Evolutionary conservation across 2,329 filamentous ascomycete species (phyloP).

Genomic region (Arthroderma uncinatum): DNA sequence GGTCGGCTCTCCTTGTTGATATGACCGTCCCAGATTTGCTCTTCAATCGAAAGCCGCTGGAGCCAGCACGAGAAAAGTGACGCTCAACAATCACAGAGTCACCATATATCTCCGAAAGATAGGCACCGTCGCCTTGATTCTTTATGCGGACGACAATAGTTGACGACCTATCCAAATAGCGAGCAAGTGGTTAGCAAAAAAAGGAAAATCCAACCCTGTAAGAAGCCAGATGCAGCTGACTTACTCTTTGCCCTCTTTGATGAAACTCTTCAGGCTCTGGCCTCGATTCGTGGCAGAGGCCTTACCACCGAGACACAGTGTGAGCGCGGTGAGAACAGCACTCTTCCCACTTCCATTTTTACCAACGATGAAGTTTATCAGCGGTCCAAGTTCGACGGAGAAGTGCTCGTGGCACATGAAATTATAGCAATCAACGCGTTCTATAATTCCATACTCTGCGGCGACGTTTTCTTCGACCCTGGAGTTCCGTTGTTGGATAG

Average conservation of each 20-base stretch:
- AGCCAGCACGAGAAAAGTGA: slow-evolving; percentile 63
- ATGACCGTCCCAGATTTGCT: slow-evolving; percentile 57
- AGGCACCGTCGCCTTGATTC: slow-evolving; percentile 76
- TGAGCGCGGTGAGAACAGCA: slow-evolving; percentile 83
- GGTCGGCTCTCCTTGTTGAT: slow-evolving; percentile 71
- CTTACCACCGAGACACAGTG: slow-evolving; percentile 88
- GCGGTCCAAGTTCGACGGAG: slow-evolving; percentile 71
- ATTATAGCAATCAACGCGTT: slow-evolving; percentile 75
- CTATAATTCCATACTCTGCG: slow-evolving; percentile 75
- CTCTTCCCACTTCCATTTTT: slow-evolving; percentile 98
- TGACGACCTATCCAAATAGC: slow-evolving; percentile 34
- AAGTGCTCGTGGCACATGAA: slow-evolving; percentile 93
- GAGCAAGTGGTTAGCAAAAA: neutral
- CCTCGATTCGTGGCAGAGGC: slow-evolving; percentile 87
- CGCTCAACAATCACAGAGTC: slow-evolving; percentile 82
- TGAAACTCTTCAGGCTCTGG: slow-evolving; percentile 75
- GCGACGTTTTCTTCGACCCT: slow-evolving; percentile 57
- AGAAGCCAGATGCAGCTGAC: slow-evolving; percentile 22
- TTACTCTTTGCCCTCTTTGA: slow-evolving; percentile 76
- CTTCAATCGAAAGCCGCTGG: slow-evolving; percentile 80
- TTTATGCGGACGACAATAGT: slow-evolving; percentile 76
- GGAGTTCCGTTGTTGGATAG: slow-evolving; percentile 42
- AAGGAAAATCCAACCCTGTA: neutral
- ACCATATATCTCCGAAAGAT: slow-evolving; percentile 71
- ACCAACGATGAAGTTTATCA: slow-evolving; percentile 97